Conservation (phyloP, 169 alveolate genomes). For the Haemoproteus tartakovskyi region DNA sequence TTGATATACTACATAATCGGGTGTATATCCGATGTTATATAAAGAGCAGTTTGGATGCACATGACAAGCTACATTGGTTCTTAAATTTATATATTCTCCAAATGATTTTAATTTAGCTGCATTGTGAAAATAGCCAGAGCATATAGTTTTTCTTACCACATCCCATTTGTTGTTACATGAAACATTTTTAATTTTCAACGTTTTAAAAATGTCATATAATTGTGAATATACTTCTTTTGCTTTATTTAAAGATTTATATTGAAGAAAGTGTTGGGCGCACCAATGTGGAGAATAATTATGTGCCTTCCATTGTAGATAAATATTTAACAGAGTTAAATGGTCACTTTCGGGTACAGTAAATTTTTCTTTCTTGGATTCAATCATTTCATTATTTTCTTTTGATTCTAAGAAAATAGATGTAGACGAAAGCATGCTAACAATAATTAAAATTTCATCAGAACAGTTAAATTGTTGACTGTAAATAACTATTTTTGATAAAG, state of each 20-base stretch:
- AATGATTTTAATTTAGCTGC: conserved; percentile 98
- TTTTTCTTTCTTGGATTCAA: conserved; percentile 95
- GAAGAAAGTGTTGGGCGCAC: conserved; percentile 97
- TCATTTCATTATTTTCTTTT: conserved; percentile 94
- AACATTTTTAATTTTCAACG: conserved; percentile 53
- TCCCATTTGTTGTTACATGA: conserved; percentile 71
- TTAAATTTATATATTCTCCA: conserved; percentile 97
- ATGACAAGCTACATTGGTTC: conserved; percentile 97
- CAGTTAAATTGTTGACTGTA: conserved; percentile 94
- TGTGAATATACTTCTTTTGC: conserved; percentile 98
- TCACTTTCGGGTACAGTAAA: conserved; percentile 96
- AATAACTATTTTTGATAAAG: conserved; percentile 90
- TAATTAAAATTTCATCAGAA: conserved; percentile 93
- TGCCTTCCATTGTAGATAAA: conserved; percentile 98
- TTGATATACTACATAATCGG: conserved; percentile 99
- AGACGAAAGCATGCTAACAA: conserved; percentile 98
- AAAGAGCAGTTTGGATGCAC: conserved; percentile 99
- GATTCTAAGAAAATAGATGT: conserved; percentile 95
- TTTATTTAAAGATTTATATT: conserved; percentile 92
- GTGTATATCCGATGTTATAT: conserved; percentile 97
- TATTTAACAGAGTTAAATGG: conserved; percentile 94
- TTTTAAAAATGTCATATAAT: conserved; percentile 73
- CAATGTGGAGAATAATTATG: conserved; percentile 90
- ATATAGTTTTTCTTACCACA: conserved; percentile 93
- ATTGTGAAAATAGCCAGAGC: conserved; percentile 99